Conservation (phyloP, 176 grass and related monocot genomes). For the Raddia guianensis region DNA sequence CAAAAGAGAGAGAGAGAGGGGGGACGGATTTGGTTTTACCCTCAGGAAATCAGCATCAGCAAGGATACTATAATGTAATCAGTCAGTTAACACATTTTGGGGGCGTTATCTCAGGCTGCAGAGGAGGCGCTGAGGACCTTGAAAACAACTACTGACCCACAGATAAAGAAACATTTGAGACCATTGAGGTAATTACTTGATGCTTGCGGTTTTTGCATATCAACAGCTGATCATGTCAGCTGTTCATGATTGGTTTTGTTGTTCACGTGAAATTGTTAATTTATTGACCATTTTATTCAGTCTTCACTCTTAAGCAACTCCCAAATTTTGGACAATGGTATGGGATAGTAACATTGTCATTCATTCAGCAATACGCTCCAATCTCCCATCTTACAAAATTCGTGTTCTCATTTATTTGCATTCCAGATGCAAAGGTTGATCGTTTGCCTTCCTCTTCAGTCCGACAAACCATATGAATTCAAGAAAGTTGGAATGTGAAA, state of each 20-base stretch:
- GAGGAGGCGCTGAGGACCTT: conserved; percentile 60
- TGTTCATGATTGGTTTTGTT: not conserved
- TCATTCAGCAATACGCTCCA: not conserved
- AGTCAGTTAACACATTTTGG: too few species aligned
- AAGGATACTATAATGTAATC: not conserved
- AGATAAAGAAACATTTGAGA: conserved; percentile 57
- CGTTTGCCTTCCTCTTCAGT: not conserved
- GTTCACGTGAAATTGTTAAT: not conserved
- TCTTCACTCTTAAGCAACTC: not conserved
- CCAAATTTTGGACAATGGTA: not conserved
- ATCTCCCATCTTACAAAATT: not conserved
- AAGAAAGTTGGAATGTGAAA: conserved; percentile 30
- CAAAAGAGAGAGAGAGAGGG: too few species aligned
- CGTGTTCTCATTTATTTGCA: conserved; percentile 16
- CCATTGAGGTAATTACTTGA: conserved; percentile 51
- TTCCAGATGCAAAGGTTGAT: conserved; percentile 51
- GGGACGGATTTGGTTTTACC: too few species aligned
- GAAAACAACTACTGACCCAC: conserved; percentile 52
- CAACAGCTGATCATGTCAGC: not conserved
- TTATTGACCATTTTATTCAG: conserved; percentile 5
- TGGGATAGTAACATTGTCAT: not conserved
- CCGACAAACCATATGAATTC: conserved; percentile 26
- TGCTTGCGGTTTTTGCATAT: not conserved
- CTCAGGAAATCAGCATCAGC: not conserved
- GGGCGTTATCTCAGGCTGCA: conserved; percentile 49